These are phyloP conservation scores for Eremothecium gossypii DNA, from an alignment of 1,139 yeast genomes.

Conservation along the genomic window DNA sequence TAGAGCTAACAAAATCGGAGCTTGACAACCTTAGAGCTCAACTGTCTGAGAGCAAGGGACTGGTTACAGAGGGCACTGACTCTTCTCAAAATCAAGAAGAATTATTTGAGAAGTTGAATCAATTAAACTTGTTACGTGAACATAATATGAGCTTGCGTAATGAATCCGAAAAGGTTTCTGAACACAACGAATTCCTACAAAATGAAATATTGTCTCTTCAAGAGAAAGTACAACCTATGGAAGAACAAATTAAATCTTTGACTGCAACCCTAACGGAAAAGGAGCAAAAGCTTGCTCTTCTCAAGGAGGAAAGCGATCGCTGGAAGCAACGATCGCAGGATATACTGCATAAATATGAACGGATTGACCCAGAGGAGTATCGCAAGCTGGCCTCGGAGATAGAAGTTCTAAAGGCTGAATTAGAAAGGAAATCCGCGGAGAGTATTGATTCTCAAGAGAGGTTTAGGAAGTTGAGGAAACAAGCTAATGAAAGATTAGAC, in stretches of 20 bases:
- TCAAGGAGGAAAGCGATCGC: conserved; percentile 37
- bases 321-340: conserved; percentile 48
- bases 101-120: conserved; percentile 53
- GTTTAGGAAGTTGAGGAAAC: conserved; percentile 24
- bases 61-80: conserved; percentile 34
- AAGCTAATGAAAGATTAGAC: conserved; percentile 35
- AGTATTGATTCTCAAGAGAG: conserved; percentile 28
- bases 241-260: conserved; percentile 30
- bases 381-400: conserved; percentile 31
- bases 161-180: conserved; percentile 10
- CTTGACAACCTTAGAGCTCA: conserved; percentile 40
- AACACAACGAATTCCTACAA: conserved; percentile 28
- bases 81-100: conserved; percentile 43
- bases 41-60: conserved; percentile 32
- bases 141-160: conserved; percentile 60
- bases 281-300: conserved; percentile 33
- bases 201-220: conserved; percentile 30
- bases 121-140: conserved; percentile 62
- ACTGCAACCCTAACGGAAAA: conserved; percentile 35
- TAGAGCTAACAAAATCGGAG: conserved; percentile 36
- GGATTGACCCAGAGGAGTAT: conserved; percentile 41
- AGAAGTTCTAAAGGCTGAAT: conserved; percentile 18
- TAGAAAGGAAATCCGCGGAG: conserved; percentile 21
- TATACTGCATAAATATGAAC: conserved; percentile 39
- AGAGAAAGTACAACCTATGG: conserved; percentile 29